Evolutionary conservation across 2,329 filamentous ascomycete species (phyloP).

Genomic region (Colletotrichum higginsianum): DNA sequence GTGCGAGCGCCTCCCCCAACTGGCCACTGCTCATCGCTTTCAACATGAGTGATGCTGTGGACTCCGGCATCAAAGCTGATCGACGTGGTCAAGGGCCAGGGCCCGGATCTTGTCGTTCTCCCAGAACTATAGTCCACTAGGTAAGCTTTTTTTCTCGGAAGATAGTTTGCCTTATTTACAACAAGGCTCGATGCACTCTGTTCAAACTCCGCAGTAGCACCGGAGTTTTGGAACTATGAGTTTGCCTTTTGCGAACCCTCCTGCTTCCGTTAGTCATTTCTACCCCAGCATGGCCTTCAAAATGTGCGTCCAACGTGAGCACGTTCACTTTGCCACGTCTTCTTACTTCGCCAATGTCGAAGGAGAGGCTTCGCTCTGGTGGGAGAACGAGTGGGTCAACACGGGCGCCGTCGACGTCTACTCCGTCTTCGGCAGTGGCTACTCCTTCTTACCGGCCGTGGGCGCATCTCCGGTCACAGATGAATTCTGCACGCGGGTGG

Average conservation of each 20-base stretch:
- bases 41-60: slow-evolving; percentile 23
- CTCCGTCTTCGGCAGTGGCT: slow-evolving; percentile 15
- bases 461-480: slow-evolving; percentile 9
- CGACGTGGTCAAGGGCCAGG: not conserved
- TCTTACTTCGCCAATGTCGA: slow-evolving; percentile 11
- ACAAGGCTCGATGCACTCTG: not conserved
- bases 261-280: not conserved
- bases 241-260: not conserved
- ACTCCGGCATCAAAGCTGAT: slow-evolving; percentile 22
- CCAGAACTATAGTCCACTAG: slow-evolving; percentile 29
- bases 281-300: slow-evolving; percentile 32
- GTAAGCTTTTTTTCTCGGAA: not conserved
- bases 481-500: slow-evolving; percentile 1
- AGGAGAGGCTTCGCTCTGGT: slow-evolving; percentile 5
- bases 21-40: slow-evolving; percentile 23
- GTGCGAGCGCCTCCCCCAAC: slow-evolving; percentile 25
- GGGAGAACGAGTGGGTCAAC: slow-evolving; percentile 20
- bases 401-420: slow-evolving; percentile 16
- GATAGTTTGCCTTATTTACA: not conserved
- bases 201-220: too few species aligned
- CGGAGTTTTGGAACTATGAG: not conserved
- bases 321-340: slow-evolving; percentile 15
- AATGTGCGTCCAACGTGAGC: slow-evolving; percentile 28
- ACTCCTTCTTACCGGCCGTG: not conserved
- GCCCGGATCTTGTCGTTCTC: slow-evolving; percentile 20